These are phyloP conservation scores for Discostella stelligeroides DNA, from an alignment of 108 stramenopile species.

Conservation along the genomic window DNA sequence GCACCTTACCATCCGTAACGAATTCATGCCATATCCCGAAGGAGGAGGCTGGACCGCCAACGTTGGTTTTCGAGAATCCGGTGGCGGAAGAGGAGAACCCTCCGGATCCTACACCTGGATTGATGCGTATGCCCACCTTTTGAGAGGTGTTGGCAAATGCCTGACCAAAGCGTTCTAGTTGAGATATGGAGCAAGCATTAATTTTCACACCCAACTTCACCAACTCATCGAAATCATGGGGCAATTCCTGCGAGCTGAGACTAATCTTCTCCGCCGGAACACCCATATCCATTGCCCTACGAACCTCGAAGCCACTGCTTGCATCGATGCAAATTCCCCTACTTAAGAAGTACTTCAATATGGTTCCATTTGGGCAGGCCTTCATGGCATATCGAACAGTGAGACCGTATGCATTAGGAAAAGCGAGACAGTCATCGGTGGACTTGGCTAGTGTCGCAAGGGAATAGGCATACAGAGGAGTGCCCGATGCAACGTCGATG, in stretches of 20 bases:
- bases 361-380: conserved; percentile 91
- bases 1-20: conserved; percentile 83
- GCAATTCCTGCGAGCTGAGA: conserved; percentile 94
- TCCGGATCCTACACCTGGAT: conserved; percentile 97
- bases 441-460: conserved; percentile 76
- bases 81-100: conserved; percentile 92
- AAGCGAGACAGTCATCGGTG: conserved; percentile 88
- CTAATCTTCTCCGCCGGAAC: conserved; percentile 88
- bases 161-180: conserved; percentile 88
- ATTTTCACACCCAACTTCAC: conserved; percentile 85
- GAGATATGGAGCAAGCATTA: conserved; percentile 91
- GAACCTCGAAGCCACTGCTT: conserved; percentile 90
- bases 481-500: conserved; percentile 78
- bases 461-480: conserved; percentile 96
- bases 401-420: conserved; percentile 95
- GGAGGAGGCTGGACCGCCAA: conserved; percentile 94
- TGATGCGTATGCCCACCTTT: conserved; percentile 94
- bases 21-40: conserved; percentile 95
- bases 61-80: conserved; percentile 94
- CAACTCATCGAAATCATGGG: conserved; percentile 83
- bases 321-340: conserved; percentile 96
- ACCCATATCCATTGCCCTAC: conserved; percentile 90
- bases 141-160: conserved; percentile 78
- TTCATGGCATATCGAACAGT: conserved; percentile 99
- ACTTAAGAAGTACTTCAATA: conserved; percentile 88